Evolutionary conservation across 2,329 filamentous ascomycete genomes (phyloP), one percentile per base, ranked within the genome.

Genomic region (Colletotrichum sp.): DNA sequence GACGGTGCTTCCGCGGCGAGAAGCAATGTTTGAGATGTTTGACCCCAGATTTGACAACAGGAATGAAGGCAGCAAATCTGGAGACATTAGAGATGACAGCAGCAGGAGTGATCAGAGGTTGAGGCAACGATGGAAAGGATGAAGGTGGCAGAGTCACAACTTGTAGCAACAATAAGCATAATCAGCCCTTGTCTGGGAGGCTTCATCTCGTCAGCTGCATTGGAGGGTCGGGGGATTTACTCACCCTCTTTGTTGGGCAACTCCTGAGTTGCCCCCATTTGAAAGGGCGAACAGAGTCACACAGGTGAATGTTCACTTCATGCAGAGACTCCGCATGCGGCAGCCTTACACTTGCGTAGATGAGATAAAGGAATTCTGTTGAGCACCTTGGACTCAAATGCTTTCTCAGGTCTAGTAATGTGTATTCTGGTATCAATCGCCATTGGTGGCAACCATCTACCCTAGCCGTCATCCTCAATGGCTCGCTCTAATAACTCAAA

Each of bases 361-460:
- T 21, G 18, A 21, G 9, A 21, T 21, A 49, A 49, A 49, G 44
- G 18, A 21, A 49, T 44, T 6, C 9, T 13, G 9, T 12, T 49
- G 18, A 21, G n/a, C n/a, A 7, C 18, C 3, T 44, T 49, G 18
- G 10, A n/a, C 44, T 49, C 18, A 21, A 3, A 21, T n/a, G 18
- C 3, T n/a, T 13, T 30, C 57, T 30, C 24, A 7, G 10, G 59
- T 39, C 30, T 44, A 39, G 63, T 21, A 66, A 52, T 24, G 36
- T 44, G 24, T 34, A 72, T 70, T 73, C 16, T 32, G 24, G 64
- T 64, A 63, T 59, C 15, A 18, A 72, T 34, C 34, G 70, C 63
- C 34, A 59, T 60, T 32, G 21, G 24, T 69, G 70, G 44, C 34
- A 59, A 63, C 24, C 26, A 49, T 69, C 59, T 73, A 76, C 63